A percentile compares a stretch with the other conserved stretches of the same genome.
Evolutionary conservation across 2,329 filamentous ascomycete genomes (phyloP).

Genomic region (Penicillium vulpinum): DNA sequence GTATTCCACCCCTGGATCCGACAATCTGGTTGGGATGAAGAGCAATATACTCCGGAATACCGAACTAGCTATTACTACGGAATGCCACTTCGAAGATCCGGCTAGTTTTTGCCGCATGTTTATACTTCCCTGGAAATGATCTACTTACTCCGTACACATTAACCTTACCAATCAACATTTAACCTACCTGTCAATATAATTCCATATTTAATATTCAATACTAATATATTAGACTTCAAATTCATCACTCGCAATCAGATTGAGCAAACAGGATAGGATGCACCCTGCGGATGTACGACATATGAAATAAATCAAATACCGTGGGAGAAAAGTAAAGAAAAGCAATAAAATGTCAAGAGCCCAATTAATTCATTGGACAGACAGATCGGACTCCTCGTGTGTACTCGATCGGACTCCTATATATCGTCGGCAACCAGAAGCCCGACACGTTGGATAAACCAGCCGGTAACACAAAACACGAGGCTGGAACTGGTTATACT

Average conservation of each 20-base stretch:
- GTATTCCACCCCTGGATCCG: slow-evolving; percentile 22
- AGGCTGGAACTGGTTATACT: slow-evolving; percentile 2
- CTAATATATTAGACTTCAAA: background rate
- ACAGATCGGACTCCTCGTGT: background rate
- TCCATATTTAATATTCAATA: background rate
- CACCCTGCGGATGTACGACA: slow-evolving; percentile 5
- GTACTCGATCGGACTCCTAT: background rate
- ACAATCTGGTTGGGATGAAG: slow-evolving; percentile 22
- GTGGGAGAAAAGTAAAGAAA: background rate
- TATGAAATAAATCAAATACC: background rate
- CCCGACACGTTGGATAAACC: slow-evolving; percentile 8
- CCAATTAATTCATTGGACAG: background rate
- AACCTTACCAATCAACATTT: background rate
- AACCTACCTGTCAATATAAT: background rate
- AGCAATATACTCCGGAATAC: no score
- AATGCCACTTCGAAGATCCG: background rate
- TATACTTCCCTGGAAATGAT: background rate
- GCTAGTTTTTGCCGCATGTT: background rate
- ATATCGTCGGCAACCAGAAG: background rate
- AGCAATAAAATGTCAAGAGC: no score
- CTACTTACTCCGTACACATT: no score
- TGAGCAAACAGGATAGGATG: background rate
- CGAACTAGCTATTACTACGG: background rate
- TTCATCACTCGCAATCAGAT: background rate
- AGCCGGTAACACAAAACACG: slow-evolving; percentile 10